Percentiles rank a stretch among this genome's conserved stretches.
Evolutionary conservation across 75 land plant genomes (phyloP).

Genomic region (Cunninghamia lanceolata): DNA sequence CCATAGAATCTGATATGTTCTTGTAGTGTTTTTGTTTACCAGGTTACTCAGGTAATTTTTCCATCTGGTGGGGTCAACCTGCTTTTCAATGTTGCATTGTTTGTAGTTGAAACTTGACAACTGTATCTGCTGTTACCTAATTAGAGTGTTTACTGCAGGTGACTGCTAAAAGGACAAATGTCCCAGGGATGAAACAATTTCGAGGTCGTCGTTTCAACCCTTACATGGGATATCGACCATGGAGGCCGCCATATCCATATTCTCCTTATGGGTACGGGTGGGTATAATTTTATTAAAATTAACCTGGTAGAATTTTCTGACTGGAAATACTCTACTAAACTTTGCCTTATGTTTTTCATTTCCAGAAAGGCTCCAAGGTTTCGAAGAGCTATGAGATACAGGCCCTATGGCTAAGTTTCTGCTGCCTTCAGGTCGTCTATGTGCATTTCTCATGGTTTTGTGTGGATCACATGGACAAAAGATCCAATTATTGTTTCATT

Average conservation of each 20-base stretch:
- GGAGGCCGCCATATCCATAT: constrained; percentile 43
- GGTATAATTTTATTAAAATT: not conserved
- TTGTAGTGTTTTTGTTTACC: not conserved
- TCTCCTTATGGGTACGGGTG: constrained; percentile 24
- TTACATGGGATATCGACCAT: constrained; percentile 44
- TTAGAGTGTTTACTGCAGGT: constrained; percentile 1
- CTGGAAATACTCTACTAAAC: not conserved
- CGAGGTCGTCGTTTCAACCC: constrained; percentile 65
- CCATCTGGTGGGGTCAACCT: not conserved
- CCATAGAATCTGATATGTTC: too few relatives aligned
- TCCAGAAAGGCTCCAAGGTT: constrained; percentile 80
- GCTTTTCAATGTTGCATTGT: not conserved
- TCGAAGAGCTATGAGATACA: constrained; percentile 75
- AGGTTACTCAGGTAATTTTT: not conserved
- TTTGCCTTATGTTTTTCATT: not conserved
- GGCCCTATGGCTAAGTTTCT: constrained; percentile 56
- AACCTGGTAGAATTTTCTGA: not conserved
- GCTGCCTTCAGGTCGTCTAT: not conserved
- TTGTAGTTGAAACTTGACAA: not conserved
- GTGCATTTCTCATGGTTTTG: not conserved
- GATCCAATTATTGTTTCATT: constrained; percentile 5
- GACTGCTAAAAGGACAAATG: constrained; percentile 68
- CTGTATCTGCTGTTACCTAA: not conserved
- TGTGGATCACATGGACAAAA: not conserved
- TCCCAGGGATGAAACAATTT: constrained; percentile 81